Evolutionary conservation across 2,329 filamentous ascomycete genomes (phyloP).

Genomic region (Westerdykella ornata): DNA sequence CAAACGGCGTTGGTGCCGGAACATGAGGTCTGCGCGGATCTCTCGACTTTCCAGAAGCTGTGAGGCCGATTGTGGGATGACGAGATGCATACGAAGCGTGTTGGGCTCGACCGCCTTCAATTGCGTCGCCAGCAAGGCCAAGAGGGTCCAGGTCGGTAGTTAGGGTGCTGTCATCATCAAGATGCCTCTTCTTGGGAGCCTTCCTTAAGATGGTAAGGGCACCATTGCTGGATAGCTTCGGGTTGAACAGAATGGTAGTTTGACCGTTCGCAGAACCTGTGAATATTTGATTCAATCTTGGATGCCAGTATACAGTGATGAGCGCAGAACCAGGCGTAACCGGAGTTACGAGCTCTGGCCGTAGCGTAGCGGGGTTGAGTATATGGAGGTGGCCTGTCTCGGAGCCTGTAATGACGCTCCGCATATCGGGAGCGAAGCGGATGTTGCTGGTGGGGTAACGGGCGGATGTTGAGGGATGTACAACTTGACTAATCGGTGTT

Average conservation of each 20-base stretch:
- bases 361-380: constrained; percentile 84
- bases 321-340: constrained; percentile 80
- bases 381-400: constrained; percentile 82
- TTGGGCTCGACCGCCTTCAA: constrained; percentile 54
- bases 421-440: constrained; percentile 75
- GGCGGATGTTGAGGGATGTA: constrained; percentile 74
- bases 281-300: constrained; percentile 91
- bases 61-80: constrained; percentile 66
- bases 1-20: constrained; percentile 79
- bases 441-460: constrained; percentile 83
- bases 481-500: constrained; percentile 69
- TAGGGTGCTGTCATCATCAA: constrained; percentile 84
- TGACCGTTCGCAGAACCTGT: constrained; percentile 89
- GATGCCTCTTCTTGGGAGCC: constrained; percentile 87
- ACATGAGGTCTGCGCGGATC: constrained; percentile 83
- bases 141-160: constrained; percentile 67
- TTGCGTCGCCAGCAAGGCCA: constrained; percentile 76
- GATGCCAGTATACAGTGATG: constrained; percentile 83
- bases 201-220: constrained; percentile 86
- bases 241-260: constrained; percentile 85
- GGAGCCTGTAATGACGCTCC: constrained; percentile 84
- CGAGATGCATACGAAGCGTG: constrained; percentile 49
- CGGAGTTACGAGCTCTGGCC: constrained; percentile 74
- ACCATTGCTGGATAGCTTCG: constrained; percentile 70
- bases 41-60: constrained; percentile 66